Evolutionary conservation across 306 rosid species (phyloP), one percentile per base, ranked within the genome.

Genomic region (Abrus precatorius): DNA sequence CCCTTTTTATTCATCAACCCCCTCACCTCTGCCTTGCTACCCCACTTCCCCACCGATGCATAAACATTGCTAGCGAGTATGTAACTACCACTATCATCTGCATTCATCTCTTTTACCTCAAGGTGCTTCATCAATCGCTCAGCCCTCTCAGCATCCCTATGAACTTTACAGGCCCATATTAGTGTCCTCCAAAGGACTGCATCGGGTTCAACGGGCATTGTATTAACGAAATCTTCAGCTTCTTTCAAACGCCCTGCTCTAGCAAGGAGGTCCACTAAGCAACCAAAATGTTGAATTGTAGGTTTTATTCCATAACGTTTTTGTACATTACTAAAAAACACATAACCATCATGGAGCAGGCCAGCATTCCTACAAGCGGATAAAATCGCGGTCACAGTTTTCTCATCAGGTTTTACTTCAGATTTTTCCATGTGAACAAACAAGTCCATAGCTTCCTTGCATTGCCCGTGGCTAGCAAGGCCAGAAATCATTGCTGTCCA

Each of bases 401-500:
- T 86, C 54, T 85, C 88, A 77, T 91, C 91, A 5, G 90, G 96
- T 30, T 73, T 74, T 2, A 86, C 44, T 9, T 75, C 14, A 5
- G 20, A 77, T 0, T 28, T 41, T 65, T 79, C 84, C 91, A 91
- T 89, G 52, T 75, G 63, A 74, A 48, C 7, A 74, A 87, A 88
- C 78, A 88, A 63, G 30, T 75, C 83, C 36, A 87, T 44, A 20
- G 91, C 93, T 56, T 87, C 90, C 78, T 49, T 30, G 55, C 88
- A 84, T 7, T 60, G 57, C 27, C 91, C 93, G n/a, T 89, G 91
- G 74, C 90, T 84, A n/a, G 93, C 91, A 59, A 87, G 85, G 57
- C 86, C 87, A 9, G 87, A 80, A 50, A 91, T 83, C 80, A 87
- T 83, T 2, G 89, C 89, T 7, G 91, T 91, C 93, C 91, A 91